Evolutionary conservation across 495 filamentous ascomycete genomes (phyloP), one percentile per base, ranked within the genome.

Genomic region (Halenospora varia): DNA sequence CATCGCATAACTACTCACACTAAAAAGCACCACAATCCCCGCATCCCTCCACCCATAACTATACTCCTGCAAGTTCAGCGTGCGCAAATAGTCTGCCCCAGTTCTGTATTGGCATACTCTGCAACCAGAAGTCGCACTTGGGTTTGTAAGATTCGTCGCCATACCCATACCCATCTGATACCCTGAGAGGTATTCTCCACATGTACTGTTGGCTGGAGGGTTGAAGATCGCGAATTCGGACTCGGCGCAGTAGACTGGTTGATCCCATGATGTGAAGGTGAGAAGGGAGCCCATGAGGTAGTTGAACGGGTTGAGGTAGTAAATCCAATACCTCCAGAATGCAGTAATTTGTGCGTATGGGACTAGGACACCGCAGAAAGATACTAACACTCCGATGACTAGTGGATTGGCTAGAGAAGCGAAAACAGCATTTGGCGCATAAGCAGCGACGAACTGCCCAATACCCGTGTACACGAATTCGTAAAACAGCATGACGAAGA

Each of bases 1-100:
- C 47, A 78, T 53, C 3, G 70, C 69, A 59, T 79, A 81, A 52
- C 71, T 71, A 41, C 72, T 75, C 46, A 77, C 48, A 8, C 64
- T 72, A 59, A 79, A 81, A 17, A 79, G 57, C 2, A 70, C 75
- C 13, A 75, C 68, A 23, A 81, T 75, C 1, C 40, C 77, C 8
- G 81, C 83, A 63, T 85, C 69, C 26, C 82, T 71, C 87, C 86
- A 88, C 49, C 83, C 83, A 55, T 85, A 64, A 53, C 65, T 48
- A 66, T 76, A 81, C 65, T 66, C 56, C 23, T 61, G 56, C 9
- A 68, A 47, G 19, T 71, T 68, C 1, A 73, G 26, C 24, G 53
- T 54, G 39, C 42, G 48, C 47, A 85, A 70, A 58, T 81, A 89
- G 44, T 81, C 72, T 59, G 81, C 75, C 0, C 85, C 86, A 44